phyloP scores from a whole-genome alignment of 805 yeast species.

The Candida ficus region DNA sequence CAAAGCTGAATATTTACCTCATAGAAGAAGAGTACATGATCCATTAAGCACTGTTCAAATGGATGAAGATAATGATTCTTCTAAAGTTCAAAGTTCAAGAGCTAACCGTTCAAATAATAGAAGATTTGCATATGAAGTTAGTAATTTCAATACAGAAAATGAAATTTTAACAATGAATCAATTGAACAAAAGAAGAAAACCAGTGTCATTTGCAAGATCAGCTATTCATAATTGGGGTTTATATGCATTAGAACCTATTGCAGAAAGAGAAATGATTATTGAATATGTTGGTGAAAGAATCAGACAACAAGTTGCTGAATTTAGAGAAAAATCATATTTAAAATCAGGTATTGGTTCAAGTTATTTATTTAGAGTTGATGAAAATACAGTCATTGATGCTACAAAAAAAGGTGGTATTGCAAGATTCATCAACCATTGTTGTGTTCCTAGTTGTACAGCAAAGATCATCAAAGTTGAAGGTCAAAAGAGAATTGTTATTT shows the following conservation, averaged over 20 bases:
- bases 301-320: conserved; percentile 90
- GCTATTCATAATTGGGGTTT: conserved; percentile 98
- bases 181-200: conserved; percentile 83
- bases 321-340: conserved; percentile 79
- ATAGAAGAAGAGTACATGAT: conserved; percentile 59
- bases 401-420: conserved; percentile 97
- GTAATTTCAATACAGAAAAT: conserved; percentile 76
- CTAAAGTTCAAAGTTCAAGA: conserved; percentile 64
- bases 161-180: conserved; percentile 83
- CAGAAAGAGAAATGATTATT: conserved; percentile 95
- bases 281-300: conserved; percentile 96
- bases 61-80: conserved; percentile 44
- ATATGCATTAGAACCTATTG: conserved; percentile 91
- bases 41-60: conserved; percentile 71
- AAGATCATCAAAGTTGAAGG: conserved; percentile 95
- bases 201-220: conserved; percentile 94
- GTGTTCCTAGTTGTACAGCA: conserved; percentile 96
- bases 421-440: conserved; percentile 93
- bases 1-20: conserved; percentile 76
- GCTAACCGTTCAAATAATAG: conserved; percentile 83
- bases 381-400: conserved; percentile 93
- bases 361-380: conserved; percentile 88
- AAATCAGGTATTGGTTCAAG: conserved; percentile 94
- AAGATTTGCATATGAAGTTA: conserved; percentile 84
- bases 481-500: conserved; percentile 86